A percentile compares a stretch with the other conserved stretches of the same genome.
phyloP scores from a whole-genome alignment of 2,329 filamentous ascomycete species.

The Golovinomyces cichoracearum region DNA sequence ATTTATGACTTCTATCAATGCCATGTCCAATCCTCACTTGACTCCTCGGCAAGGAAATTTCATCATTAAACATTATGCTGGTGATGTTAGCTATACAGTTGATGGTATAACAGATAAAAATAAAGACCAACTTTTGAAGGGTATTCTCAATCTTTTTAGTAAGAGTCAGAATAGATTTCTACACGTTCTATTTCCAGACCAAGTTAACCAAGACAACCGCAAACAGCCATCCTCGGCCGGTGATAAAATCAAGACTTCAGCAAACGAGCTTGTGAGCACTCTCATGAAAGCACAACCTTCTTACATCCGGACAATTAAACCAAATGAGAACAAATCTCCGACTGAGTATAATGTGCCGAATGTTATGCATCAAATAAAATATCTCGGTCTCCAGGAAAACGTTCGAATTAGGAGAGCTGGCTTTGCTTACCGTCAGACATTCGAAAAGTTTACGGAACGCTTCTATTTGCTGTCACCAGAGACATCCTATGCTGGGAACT shows the following conservation, averaged over 20 bases:
- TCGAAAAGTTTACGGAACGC: conserved; percentile 92
- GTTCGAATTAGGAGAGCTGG: conserved; percentile 88
- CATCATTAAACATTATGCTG: conserved; percentile 96
- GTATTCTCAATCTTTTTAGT: conserved; percentile 64
- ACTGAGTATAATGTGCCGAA: conserved; percentile 78
- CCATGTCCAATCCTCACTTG: conserved; percentile 75
- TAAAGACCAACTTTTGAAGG: conserved; percentile 91
- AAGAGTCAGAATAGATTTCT: conserved; percentile 66
- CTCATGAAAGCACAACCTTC: conserved; percentile 94
- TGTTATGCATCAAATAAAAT: conserved; percentile 95
- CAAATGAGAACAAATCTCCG: conserved; percentile 94
- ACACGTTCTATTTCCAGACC: conserved; percentile 67
- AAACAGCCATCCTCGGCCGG: conserved; percentile 81
- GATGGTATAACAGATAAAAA: conserved; percentile 99
- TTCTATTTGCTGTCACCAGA: conserved; percentile 71
- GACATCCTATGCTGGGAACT: conserved; percentile 88
- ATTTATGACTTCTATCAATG: conserved; percentile 79
- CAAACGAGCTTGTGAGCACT: conserved; percentile 81
- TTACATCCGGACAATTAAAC: conserved; percentile 97
- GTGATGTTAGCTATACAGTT: conserved; percentile 81
- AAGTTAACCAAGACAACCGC: conserved; percentile 89
- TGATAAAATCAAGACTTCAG: conserved; percentile 84
- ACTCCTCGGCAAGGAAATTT: conserved; percentile 84
- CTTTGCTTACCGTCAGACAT: conserved; percentile 89
- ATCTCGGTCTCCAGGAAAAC: conserved; percentile 96